Evolutionary conservation across 2,329 filamentous ascomycete species (phyloP).

Genomic region (Neospermospora avenae): DNA sequence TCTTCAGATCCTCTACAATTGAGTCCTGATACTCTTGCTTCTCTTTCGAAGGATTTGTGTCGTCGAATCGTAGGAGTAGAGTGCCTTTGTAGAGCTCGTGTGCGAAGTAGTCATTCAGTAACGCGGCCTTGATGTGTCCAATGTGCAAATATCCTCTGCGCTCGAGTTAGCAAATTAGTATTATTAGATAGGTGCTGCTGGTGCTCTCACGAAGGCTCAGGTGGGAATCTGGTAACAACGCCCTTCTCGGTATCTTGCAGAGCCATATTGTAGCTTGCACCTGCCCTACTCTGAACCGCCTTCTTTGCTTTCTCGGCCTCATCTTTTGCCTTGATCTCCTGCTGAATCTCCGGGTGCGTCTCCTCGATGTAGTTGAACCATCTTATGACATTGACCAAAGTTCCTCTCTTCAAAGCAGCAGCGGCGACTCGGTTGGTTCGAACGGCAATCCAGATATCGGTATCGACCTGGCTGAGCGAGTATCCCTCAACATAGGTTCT

Average conservation of each 20-base stretch:
- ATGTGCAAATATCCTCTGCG: conserved; percentile 80
- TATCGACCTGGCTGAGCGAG: conserved; percentile 70
- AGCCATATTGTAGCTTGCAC: conserved; percentile 85
- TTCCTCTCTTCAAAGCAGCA: conserved; percentile 74
- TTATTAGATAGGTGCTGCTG: neutral
- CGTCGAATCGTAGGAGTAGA: conserved; percentile 88
- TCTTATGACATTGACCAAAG: conserved; percentile 71
- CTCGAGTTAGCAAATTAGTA: conserved; percentile 15
- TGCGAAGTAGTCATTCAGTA: conserved; percentile 95
- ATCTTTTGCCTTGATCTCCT: conserved; percentile 67
- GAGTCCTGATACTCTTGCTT: conserved; percentile 94
- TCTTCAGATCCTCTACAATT: conserved; percentile 84
- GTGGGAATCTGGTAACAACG: conserved; percentile 88
- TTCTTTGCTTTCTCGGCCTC: conserved; percentile 68
- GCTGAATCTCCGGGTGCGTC: conserved; percentile 71
- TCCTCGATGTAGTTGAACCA: conserved; percentile 89
- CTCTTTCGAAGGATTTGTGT: conserved; percentile 96
- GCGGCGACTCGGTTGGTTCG: conserved; percentile 81
- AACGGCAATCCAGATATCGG: conserved; percentile 78
- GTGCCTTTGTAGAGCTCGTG: conserved; percentile 91
- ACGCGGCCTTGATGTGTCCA: conserved; percentile 88
- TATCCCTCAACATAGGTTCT: conserved; percentile 86
- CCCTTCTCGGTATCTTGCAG: conserved; percentile 82
- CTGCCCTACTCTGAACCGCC: conserved; percentile 66
- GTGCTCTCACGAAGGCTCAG: conserved; percentile 75